These are phyloP conservation scores for Moricandia arvensis DNA, from an alignment of 345 rosid species.

Conservation along the genomic window DNA sequence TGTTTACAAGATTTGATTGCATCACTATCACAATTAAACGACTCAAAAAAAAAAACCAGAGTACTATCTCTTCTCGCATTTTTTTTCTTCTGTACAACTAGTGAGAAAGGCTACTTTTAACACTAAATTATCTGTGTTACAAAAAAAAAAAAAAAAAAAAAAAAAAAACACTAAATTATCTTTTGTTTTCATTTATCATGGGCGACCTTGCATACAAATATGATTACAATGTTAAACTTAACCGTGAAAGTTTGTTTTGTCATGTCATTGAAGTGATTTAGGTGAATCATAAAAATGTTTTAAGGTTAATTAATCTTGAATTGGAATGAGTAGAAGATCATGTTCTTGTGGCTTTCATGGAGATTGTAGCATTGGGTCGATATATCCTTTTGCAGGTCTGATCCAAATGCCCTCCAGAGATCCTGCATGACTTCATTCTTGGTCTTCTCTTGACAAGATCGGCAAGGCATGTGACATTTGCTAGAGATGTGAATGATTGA, in stretches of 20 bases:
- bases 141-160: too few relatives aligned
- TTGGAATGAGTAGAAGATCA: background rate
- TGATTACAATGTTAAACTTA: slow-evolving; percentile 10
- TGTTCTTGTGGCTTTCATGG: too few relatives aligned
- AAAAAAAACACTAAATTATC: too few relatives aligned
- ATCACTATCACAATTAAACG: slow-evolving; percentile 9
- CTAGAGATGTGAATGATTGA: too few relatives aligned
- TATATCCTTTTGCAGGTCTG: too few relatives aligned
- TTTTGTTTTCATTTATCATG: slow-evolving; percentile 6
- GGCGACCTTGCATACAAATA: slow-evolving; percentile 4
- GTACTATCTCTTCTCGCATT: background rate
- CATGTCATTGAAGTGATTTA: slow-evolving; percentile 7
- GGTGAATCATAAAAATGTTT: slow-evolving; percentile 18
- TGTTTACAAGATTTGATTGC: too few relatives aligned
- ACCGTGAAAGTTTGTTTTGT: background rate
- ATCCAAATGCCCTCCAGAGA: background rate
- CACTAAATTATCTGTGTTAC: background rate
- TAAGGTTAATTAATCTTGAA: slow-evolving; percentile 1
- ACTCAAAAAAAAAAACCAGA: too few relatives aligned
- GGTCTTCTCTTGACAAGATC: too few relatives aligned
- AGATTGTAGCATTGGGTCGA: too few relatives aligned
- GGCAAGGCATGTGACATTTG: too few relatives aligned
- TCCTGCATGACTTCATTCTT: slow-evolving; percentile 40
- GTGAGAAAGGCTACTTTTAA: background rate
- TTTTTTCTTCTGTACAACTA: background rate